Evolutionary conservation across 768 basidiomycete genomes (phyloP), one percentile per base, ranked within the genome.

Genomic region (Dacryopinax spathularia): DNA sequence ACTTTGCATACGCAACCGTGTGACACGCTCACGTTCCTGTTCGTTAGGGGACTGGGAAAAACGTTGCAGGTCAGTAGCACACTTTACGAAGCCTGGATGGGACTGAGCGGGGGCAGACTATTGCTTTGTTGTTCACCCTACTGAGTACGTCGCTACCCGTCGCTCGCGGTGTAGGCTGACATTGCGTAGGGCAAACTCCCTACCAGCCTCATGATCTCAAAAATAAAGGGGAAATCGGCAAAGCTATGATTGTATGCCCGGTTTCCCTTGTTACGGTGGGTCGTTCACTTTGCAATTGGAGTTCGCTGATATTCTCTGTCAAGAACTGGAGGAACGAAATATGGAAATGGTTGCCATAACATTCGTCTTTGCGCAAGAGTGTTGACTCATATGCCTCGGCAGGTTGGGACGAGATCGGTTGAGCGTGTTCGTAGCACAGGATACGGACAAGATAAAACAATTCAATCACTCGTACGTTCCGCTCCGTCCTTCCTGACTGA

Each of bases 271-370:
- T 94, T 67, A 88, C 84, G 65, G 91, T 91, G 69, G 66, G 82
- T 71, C 3, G 33, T 20, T 56, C 7, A 35, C n/a, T 43, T 31
- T 56, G 25, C 37, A 61, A 35, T 33, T 18, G 31, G n/a, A 34
- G 44, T 66, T 35, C 5, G 22, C 56, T 56, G 25, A 56, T 31
- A 18, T n/a, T 16, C 43, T 33, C 29, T 41, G 37, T 37, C 18
- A 62, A 95, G 86, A 98, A 97, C 71, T 99, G 96, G 96, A 87
- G 84, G 72, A 85, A 84, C 39, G 96, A 99, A 73, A 92, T 99
- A 71, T 81, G 87, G 68, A 98, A 98, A 77, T 99, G 96, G 94
- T 84, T 64, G 12, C 33, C 25, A 15, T 35, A 48, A 62, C n/a
- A n/a, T n/a, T n/a, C n/a, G 7, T 37, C 35, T 34, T 31, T 16